Base-by-base conservation (phyloP, 2,329 filamentous ascomycete genomes). In the Pestalotiopsis sp. region DNA sequence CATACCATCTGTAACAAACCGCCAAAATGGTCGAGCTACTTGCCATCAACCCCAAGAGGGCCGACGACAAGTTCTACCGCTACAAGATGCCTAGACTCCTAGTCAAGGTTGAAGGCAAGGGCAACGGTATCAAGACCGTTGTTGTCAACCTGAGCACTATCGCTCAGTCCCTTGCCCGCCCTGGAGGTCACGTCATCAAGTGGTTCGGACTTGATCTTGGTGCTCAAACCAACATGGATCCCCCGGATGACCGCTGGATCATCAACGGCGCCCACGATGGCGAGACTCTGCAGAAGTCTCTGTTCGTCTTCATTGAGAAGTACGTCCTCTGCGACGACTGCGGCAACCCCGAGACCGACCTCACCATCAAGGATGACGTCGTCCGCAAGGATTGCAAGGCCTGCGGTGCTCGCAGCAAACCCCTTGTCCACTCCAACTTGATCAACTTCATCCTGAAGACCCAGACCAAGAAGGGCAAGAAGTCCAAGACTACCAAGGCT, bases 31-130 rank as follows among this genome's bases (percentile, higher is more conserved):
- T 93, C 89, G 69, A 70, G 17, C 69, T 70, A 27, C 38, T 70
- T 27, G 95, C 93, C 86, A 88, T 99, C 90, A 99, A 99, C 86
- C 95, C 95, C 84, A 94, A 93, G 84, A 95, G 98, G 92, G 92
- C 97, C 86, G 92, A 92, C 87, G 96, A 99, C 86, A 92, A 92
- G 85, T 99, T 98, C 91, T 99, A 99, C 87, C 96, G 96, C 83
- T 99, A 99, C 91, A 99, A 99, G 91, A 99, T 99, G 96, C 96
- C 98, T 87, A 92, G 91, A 77, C 87, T 99, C 81, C 94, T 97
- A 88, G 97, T 96, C 83, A 99, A 99, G 89, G 97, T 99, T 78
- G 96, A 99, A 86, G 96, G 96, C 85, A 99, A 99, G 85, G 96
- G 96, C 75, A 99, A 99, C 86, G 96, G 96, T 80, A 99, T 99